Base-by-base conservation (phyloP, 2,329 filamentous ascomycete genomes). In the Fusarium sp. region DNA sequence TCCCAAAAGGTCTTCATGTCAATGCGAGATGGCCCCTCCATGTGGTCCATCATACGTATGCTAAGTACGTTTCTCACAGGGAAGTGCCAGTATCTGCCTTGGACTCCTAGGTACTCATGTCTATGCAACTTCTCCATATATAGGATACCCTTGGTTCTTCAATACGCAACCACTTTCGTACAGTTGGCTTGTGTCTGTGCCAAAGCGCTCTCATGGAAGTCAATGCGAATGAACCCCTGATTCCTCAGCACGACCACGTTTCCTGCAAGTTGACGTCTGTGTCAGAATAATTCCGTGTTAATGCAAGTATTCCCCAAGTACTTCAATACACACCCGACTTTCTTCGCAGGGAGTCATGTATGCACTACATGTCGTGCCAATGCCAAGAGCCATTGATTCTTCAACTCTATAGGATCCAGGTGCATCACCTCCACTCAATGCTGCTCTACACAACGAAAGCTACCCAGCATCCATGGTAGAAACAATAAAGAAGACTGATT, bases 401-500 rank as follows among this genome's bases (percentile, higher is more conserved):
- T 40, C 5, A 47, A 22, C 22, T 22, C 29, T 31, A 22, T 47
- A 29, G 10, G 33, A 9, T 13, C 22, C 16, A 29, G 13, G 22
- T 52, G 31, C 25, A 35, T 25, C 20, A 29, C 36, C 16, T 42
- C 33, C 20, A 27, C 36, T 22, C 14, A 9, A 6, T 36, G 35
- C 14, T 36, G 35, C 29, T 61, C 40, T 22, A 33, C 29, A 25
- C 29, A 33, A 33, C 58, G 16, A 27, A 38, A 58, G 20, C 9
- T 58, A n/a, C 36, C 40, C 27, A 20, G 14, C n/a, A 42, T 27
- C 42, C 42, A 25, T 35, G 40, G 33, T 14, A 50, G 25, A 57
- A 57, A 56, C 61, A 20, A 60, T 50, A 27, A 60, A 22, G 16
- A 42, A 16, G 33, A 56, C 62, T 64, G 52, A 64, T 64, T 63